Percentiles rank a stretch among this genome's conserved stretches.
Conservation (phyloP, 768 basidiomycete genomes). For the Tulasnella sp. region DNA sequence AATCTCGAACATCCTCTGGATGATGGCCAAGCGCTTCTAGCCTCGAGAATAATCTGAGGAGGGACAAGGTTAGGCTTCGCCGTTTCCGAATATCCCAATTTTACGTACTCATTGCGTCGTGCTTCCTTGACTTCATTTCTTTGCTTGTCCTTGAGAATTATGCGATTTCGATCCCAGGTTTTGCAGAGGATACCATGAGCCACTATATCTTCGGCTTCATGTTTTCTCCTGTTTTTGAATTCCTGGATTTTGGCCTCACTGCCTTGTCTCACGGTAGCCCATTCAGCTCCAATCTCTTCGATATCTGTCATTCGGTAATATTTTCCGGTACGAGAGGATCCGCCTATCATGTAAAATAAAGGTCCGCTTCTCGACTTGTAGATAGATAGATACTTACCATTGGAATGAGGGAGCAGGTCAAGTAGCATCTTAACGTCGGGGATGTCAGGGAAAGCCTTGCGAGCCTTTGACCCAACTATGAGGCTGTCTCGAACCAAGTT, state of each 20-base stretch:
- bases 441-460: not conserved
- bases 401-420: not conserved
- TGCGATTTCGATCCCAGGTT: not conserved
- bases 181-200: not conserved
- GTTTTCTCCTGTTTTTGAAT: not conserved
- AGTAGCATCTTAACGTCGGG: not conserved
- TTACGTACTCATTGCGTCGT: not conserved
- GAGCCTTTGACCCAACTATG: not conserved
- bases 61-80: too few species aligned
- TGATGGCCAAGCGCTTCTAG: not conserved
- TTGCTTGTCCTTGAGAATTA: not conserved
- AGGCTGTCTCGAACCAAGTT: not conserved
- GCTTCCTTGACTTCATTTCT: not conserved
- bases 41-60: not conserved
- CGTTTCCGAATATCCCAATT: not conserved
- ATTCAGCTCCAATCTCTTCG: not conserved
- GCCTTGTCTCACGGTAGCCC: not conserved
- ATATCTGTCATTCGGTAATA: not conserved
- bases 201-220: not conserved
- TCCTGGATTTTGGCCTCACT: not conserved
- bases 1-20: too few species aligned
- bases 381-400: not conserved
- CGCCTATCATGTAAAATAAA: not conserved
- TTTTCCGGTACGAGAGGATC: not conserved
- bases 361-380: fast-evolving